phyloP scores from a whole-genome alignment of 2,329 filamentous ascomycete species.

The Fusarium paranaense region DNA sequence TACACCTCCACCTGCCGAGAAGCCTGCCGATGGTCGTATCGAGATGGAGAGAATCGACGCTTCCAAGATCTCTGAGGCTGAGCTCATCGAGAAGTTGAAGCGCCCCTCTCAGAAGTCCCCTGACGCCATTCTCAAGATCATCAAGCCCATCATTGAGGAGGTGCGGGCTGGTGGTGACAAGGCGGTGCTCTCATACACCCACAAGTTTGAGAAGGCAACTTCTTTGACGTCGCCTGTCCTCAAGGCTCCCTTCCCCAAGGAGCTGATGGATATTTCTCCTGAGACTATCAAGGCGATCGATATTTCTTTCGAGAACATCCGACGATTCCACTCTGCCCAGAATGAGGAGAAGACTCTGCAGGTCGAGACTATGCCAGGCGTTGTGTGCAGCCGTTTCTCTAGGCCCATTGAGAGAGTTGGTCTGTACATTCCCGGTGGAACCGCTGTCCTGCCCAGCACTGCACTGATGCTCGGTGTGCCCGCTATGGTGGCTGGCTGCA shows the following conservation, averaged over 20 bases:
- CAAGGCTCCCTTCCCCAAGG: conserved; percentile 85
- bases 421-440: conserved; percentile 94
- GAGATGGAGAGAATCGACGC: conserved; percentile 85
- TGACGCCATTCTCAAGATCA: conserved; percentile 92
- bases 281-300: conserved; percentile 96
- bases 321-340: conserved; percentile 92
- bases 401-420: conserved; percentile 96
- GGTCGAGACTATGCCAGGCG: conserved; percentile 98
- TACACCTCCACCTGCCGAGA: conserved; percentile 44
- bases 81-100: conserved; percentile 81
- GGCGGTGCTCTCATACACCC: conserved; percentile 90
- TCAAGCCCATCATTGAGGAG: conserved; percentile 90
- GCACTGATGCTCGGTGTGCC: conserved; percentile 98
- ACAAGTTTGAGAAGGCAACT: conserved; percentile 97
- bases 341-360: conserved; percentile 83
- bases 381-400: conserved; percentile 92
- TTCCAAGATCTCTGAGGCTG: conserved; percentile 69
- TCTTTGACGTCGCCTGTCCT: conserved; percentile 90
- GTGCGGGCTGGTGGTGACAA: conserved; percentile 87
- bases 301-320: conserved; percentile 92
- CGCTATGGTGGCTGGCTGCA: conserved; percentile 96
- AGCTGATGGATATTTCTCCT: conserved; percentile 84
- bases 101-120: conserved; percentile 94
- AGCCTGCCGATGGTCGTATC: conserved; percentile 68
- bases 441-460: conserved; percentile 95